Conservation (phyloP, 257 asterid genomes). For the Solanum corneliomulleri region DNA sequence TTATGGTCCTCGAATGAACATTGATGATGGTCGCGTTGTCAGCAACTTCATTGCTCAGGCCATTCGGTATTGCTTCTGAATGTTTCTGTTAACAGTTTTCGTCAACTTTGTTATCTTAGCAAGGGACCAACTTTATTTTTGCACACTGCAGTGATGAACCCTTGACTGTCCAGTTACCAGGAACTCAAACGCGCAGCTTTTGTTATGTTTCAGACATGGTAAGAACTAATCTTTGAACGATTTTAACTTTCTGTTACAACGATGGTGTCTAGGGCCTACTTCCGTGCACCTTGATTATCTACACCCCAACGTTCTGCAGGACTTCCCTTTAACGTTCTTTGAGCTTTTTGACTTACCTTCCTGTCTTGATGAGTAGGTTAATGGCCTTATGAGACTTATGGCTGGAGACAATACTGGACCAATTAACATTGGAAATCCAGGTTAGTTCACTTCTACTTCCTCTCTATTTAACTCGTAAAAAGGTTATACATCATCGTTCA, state of each 20-base stretch:
- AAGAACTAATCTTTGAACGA: background rate
- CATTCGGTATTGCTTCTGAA: conserved; percentile 40
- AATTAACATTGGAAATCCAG: conserved; percentile 67
- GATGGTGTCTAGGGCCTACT: background rate
- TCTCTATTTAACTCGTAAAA: background rate
- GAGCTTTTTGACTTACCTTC: background rate
- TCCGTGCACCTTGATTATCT: background rate
- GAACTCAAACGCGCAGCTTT: conserved; percentile 76
- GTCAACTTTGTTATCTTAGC: background rate
- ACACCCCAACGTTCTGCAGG: no score
- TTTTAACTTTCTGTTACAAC: background rate
- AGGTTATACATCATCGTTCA: background rate
- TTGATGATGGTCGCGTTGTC: conserved; percentile 94
- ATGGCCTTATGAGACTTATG: conserved; percentile 44
- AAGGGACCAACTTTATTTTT: background rate
- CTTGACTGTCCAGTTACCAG: conserved; percentile 85
- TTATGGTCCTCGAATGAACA: conserved; percentile 94
- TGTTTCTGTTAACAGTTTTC: background rate
- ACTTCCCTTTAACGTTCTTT: no score
- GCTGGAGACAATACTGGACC: conserved; percentile 53
- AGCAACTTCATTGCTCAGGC: conserved; percentile 96
- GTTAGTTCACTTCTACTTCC: background rate
- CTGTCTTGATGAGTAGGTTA: conserved; percentile 22
- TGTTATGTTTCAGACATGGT: conserved; percentile 51
- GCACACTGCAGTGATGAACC: conserved; percentile 53